Conservation (phyloP, 106 monocot genomes). For the Dendrobium officinale region DNA sequence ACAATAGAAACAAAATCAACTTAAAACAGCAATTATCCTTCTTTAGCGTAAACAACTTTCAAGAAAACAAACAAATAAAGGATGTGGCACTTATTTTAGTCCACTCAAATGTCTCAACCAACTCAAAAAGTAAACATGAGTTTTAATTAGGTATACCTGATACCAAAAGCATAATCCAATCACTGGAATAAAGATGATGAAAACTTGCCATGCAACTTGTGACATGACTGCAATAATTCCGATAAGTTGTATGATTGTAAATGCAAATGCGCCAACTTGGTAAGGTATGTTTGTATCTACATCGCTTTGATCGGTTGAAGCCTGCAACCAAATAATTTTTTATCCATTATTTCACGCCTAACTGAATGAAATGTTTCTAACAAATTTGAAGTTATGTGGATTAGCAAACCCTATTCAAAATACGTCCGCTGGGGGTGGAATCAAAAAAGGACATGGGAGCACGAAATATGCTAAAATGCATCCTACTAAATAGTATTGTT, state of each 20-base stretch:
- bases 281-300: slow-evolving; percentile 38
- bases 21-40: not conserved
- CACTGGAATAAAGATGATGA: slow-evolving; percentile 73
- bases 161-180: slow-evolving; percentile 61
- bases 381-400: not conserved
- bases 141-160: slow-evolving; percentile 44
- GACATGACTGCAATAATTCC: slow-evolving; percentile 85
- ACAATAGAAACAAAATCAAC: not conserved
- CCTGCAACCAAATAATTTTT: slow-evolving; percentile 26
- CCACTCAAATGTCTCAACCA: not conserved
- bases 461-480: slow-evolving; percentile 23
- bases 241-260: slow-evolving; percentile 70
- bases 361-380: not conserved
- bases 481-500: slow-evolving; percentile 62
- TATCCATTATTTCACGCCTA: not conserved
- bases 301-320: slow-evolving; percentile 80
- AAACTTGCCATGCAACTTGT: slow-evolving; percentile 91
- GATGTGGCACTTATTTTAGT: not conserved
- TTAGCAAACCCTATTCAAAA: slow-evolving; percentile 65
- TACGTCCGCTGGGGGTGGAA: slow-evolving; percentile 85
- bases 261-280: slow-evolving; percentile 49
- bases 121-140: not conserved
- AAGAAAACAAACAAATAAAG: not conserved
- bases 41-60: not conserved
- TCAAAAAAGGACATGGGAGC: slow-evolving; percentile 96